Conservation (phyloP, 2,329 filamentous ascomycete genomes). For the Alternaria triticimaculans region DNA sequence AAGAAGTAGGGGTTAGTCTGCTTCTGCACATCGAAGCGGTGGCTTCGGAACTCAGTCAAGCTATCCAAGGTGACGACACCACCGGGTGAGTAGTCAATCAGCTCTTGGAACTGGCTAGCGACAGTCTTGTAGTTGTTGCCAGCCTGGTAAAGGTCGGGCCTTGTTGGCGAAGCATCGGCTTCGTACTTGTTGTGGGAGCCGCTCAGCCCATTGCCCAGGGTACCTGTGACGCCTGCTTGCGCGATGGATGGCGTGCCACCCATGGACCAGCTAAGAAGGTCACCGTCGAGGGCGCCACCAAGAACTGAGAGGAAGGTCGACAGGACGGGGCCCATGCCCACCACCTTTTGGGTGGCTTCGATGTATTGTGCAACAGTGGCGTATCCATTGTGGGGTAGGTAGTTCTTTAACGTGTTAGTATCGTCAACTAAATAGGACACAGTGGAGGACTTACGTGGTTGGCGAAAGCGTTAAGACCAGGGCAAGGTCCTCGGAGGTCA, state of each 20-base stretch:
- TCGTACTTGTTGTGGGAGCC: conserved; percentile 37
- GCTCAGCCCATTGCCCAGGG: conserved; percentile 25
- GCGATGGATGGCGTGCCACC: conserved; percentile 29
- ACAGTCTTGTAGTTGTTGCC: conserved; percentile 34
- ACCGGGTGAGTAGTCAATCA: conserved; percentile 29
- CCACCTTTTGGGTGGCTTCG: conserved; percentile 25
- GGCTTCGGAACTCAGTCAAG: conserved; percentile 25
- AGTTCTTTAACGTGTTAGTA: conserved; percentile 14
- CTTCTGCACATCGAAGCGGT: conserved; percentile 28
- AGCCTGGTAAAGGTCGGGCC: conserved; percentile 28
- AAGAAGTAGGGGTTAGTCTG: conserved; percentile 29
- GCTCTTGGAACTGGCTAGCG: conserved; percentile 25
- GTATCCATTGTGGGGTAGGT: conserved; percentile 31
- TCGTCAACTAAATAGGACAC: background rate
- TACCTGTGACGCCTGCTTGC: conserved; percentile 25
- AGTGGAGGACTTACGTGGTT: conserved; percentile 24
- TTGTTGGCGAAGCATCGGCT: conserved; percentile 30
- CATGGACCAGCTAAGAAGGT: conserved; percentile 28
- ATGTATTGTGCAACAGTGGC: conserved; percentile 30
- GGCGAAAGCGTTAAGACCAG: conserved; percentile 33
- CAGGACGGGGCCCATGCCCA: conserved; percentile 27
- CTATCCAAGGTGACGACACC: conserved; percentile 30
- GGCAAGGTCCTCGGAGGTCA: conserved; percentile 34
- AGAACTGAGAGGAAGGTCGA: conserved; percentile 24
- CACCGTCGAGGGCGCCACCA: conserved; percentile 27